These are phyloP conservation scores for Polyporus arcularius DNA, from an alignment of 768 basidiomycete species.

Conservation along the genomic window DNA sequence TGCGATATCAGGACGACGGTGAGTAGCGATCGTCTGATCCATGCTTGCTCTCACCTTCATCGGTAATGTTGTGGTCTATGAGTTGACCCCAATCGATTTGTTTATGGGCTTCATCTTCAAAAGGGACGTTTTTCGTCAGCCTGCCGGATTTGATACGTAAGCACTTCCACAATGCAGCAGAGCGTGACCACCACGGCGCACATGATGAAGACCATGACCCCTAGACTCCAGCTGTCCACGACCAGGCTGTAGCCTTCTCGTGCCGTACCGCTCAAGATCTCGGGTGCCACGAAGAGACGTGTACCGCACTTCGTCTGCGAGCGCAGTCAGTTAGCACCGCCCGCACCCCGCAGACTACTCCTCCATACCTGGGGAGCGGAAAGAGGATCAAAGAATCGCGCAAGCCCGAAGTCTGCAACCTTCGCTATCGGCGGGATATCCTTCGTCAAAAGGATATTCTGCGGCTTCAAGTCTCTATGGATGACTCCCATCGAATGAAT, in stretches of 20 bases:
- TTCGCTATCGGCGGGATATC: constrained; percentile 69
- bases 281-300: constrained; percentile 86
- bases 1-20: no score
- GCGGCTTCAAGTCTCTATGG: constrained; percentile 91
- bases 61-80: no score
- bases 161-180: no score
- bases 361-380: constrained; percentile 66
- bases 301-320: constrained; percentile 94
- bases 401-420: constrained; percentile 91
- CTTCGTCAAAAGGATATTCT: constrained; percentile 81
- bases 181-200: constrained; percentile 27
- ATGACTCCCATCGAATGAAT: constrained; percentile 72
- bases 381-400: constrained; percentile 75
- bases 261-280: constrained; percentile 48
- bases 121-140: no score
- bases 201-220: constrained; percentile 90
- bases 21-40: no score
- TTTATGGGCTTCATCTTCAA: no score
- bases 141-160: no score
- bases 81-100: no score
- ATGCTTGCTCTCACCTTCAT: no score
- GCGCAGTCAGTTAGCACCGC: constrained; percentile 54
- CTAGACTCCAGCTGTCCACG: constrained; percentile 93
- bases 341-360: constrained; percentile 26
- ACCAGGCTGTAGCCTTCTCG: constrained; percentile 78